Evolutionary conservation across 1,284 basidiomycete genomes (phyloP).

Genomic region (Heliocybe sulcata): DNA sequence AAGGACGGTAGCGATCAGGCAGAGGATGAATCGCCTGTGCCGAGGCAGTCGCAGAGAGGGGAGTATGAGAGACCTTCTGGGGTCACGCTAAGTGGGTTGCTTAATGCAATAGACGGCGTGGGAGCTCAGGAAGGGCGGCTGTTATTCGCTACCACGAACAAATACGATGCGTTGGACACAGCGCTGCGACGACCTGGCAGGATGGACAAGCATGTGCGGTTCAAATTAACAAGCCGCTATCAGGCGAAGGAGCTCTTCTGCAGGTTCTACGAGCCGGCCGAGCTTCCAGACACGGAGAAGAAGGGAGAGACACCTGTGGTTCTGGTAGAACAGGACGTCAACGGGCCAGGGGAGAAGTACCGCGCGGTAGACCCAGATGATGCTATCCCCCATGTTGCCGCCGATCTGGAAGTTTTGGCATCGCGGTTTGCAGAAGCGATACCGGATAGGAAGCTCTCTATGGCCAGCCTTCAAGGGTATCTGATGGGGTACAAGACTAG

Average conservation of each 20-base stretch:
- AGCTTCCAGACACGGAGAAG: too few species aligned
- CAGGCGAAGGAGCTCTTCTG: slow-evolving; percentile 57
- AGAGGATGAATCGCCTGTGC: too few species aligned
- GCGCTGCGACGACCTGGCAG: slow-evolving; percentile 73
- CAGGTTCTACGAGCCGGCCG: too few species aligned
- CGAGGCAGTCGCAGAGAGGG: too few species aligned
- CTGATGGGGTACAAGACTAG: slow-evolving; percentile 63
- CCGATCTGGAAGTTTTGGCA: too few species aligned
- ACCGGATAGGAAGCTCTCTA: slow-evolving; percentile 59
- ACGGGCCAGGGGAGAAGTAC: too few species aligned
- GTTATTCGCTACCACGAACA: slow-evolving; percentile 73
- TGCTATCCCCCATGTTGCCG: too few species aligned
- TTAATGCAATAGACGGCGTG: slow-evolving; percentile 72
- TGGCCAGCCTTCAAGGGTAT: slow-evolving; percentile 71
- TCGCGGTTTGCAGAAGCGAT: slow-evolving; percentile 46
- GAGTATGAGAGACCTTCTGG: too few species aligned
- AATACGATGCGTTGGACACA: slow-evolving; percentile 57
- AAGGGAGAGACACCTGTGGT: too few species aligned
- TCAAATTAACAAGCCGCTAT: slow-evolving; percentile 57
- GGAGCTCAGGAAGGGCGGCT: slow-evolving; percentile 72
- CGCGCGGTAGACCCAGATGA: too few species aligned
- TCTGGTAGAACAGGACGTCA: too few species aligned
- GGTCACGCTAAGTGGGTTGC: slow-evolving; percentile 65
- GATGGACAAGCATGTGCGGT: slow-evolving; percentile 74
- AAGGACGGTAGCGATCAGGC: too few species aligned